A percentile compares a stretch with the other conserved stretches of the same genome.
Evolutionary conservation across 202 grass and related monocot species (phyloP).

Genomic region (Panicum hallii): DNA sequence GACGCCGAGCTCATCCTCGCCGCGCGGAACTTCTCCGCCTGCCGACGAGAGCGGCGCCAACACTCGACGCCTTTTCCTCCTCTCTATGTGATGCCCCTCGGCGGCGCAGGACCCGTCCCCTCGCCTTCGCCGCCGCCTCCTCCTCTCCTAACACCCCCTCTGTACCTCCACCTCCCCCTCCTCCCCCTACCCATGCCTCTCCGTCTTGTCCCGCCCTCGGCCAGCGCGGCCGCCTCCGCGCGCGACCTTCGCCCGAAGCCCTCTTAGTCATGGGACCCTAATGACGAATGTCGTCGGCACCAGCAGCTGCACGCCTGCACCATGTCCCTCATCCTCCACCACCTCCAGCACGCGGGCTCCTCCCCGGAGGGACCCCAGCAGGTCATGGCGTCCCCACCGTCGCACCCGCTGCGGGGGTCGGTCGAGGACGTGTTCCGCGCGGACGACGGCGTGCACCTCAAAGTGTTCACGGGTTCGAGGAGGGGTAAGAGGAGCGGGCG

Average conservation of each 20-base stretch:
- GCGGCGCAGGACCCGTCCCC: background rate
- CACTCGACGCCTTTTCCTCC: too few relatives aligned
- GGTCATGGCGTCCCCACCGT: background rate
- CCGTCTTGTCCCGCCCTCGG: constrained; percentile 32
- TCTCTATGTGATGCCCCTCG: too few relatives aligned
- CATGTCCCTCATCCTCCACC: constrained; percentile 82
- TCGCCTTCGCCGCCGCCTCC: constrained; percentile 47
- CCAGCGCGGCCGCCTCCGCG: constrained; percentile 38
- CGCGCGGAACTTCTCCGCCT: too few relatives aligned
- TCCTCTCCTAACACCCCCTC: constrained; percentile 35
- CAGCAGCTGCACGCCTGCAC: constrained; percentile 62
- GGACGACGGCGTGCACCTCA: constrained; percentile 81
- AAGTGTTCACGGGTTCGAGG: constrained; percentile 59
- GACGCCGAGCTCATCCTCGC: too few relatives aligned
- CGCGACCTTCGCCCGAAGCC: constrained; percentile 69
- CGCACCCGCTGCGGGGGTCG: constrained; percentile 62
- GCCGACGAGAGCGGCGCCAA: too few relatives aligned
- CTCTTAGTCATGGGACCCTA: constrained; percentile 51
- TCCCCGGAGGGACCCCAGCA: constrained; percentile 20
- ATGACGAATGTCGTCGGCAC: constrained; percentile 69
- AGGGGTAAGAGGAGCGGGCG: constrained; percentile 44
- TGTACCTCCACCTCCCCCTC: constrained; percentile 36
- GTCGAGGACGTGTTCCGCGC: constrained; percentile 87
- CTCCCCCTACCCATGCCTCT: constrained; percentile 48
- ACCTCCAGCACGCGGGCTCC: constrained; percentile 76